Conservation (phyloP, 75 land plant species). For the Picea glauca region DNA sequence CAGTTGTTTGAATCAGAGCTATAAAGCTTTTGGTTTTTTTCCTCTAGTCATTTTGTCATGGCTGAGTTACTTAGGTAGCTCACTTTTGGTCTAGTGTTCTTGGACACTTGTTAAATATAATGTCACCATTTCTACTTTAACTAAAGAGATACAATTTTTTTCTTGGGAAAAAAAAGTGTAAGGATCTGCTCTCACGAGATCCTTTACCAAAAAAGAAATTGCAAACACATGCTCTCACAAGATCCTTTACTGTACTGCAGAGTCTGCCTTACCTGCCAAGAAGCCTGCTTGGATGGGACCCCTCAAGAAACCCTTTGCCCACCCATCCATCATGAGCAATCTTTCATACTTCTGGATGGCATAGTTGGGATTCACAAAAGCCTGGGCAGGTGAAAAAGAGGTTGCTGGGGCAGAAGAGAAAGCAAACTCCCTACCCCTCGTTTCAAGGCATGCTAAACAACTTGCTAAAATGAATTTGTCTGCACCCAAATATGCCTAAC, state of each 20-base stretch:
- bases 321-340: background rate
- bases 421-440: constrained; percentile 6
- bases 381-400: constrained; percentile 50
- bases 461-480: background rate
- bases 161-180: no score
- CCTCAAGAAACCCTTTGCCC: background rate
- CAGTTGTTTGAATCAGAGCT: no score
- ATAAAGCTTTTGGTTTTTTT: no score
- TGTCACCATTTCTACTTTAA: no score
- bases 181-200: no score
- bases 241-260: background rate
- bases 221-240: background rate
- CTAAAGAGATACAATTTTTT: no score
- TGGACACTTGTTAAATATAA: no score
- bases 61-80: no score
- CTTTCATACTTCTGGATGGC: background rate
- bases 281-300: background rate
- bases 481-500: background rate
- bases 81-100: no score
- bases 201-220: background rate
- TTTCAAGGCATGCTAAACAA: background rate
- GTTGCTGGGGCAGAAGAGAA: constrained; percentile 47
- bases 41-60: no score
- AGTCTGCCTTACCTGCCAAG: background rate
- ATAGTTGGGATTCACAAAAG: constrained; percentile 48